phyloP scores from a whole-genome alignment of 2,329 filamentous ascomycete species.

The Alternaria panax region DNA sequence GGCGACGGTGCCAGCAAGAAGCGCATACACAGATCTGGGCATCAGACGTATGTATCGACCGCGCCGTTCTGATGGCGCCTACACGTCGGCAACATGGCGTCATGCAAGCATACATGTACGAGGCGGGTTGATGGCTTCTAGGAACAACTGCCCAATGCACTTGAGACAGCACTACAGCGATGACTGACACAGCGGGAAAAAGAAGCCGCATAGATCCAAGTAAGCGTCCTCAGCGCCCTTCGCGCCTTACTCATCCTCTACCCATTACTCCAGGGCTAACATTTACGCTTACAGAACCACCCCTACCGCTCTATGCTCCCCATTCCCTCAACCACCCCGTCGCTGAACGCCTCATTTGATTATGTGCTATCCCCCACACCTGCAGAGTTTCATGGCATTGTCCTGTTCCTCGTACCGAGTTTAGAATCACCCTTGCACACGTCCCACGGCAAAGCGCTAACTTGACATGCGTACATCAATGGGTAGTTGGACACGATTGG shows the following conservation, averaged over 20 bases:
- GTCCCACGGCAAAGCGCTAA: slow-evolving; percentile 15
- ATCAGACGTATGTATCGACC: neutral
- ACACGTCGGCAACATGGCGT: neutral
- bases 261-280: neutral
- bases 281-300: slow-evolving; percentile 20
- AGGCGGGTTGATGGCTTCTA: neutral
- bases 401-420: slow-evolving; percentile 40
- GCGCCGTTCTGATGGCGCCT: neutral
- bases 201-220: slow-evolving; percentile 30
- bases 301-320: slow-evolving; percentile 24
- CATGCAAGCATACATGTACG: neutral
- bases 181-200: slow-evolving; percentile 2
- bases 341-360: slow-evolving; percentile 28
- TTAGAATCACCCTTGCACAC: slow-evolving; percentile 36
- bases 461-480: neutral
- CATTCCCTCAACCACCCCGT: slow-evolving; percentile 14
- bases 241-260: neutral
- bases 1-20: neutral
- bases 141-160: neutral
- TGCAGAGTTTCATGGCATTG: slow-evolving; percentile 42
- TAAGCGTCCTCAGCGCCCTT: slow-evolving; percentile 17
- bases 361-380: slow-evolving; percentile 17
- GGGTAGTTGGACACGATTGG: neutral
- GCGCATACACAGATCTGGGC: neutral
- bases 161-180: neutral